These are phyloP conservation scores for Hippophae gyantsensis DNA, from an alignment of 306 rosid species.

Conservation along the genomic window DNA sequence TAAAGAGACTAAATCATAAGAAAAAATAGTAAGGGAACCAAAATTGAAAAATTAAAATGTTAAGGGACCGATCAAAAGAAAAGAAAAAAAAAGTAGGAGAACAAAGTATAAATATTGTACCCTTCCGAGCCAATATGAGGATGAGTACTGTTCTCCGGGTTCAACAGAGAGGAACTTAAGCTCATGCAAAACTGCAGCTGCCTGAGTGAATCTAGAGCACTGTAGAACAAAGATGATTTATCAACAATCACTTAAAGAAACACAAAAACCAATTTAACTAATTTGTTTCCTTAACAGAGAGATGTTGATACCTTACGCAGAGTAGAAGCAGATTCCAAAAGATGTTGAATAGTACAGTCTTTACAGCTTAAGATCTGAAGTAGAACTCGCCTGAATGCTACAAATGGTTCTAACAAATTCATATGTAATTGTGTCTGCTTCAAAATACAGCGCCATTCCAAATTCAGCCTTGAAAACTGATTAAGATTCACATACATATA, in stretches of 20 bases:
- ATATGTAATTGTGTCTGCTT: slow-evolving; percentile 69
- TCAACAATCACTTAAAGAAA: too few relatives aligned
- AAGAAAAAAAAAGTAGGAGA: not conserved
- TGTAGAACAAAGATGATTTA: slow-evolving; percentile 24
- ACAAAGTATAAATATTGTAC: slow-evolving; percentile 25
- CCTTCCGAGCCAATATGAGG: slow-evolving; percentile 86
- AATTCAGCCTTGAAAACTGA: slow-evolving; percentile 64
- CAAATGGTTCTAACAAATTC: slow-evolving; percentile 83
- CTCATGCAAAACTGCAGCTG: slow-evolving; percentile 86
- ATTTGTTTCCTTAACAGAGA: slow-evolving; percentile 8
- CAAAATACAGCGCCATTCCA: slow-evolving; percentile 71
- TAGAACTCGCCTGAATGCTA: slow-evolving; percentile 78
- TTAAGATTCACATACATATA: slow-evolving; percentile 12
- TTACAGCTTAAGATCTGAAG: slow-evolving; percentile 66
- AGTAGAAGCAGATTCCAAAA: slow-evolving; percentile 72
- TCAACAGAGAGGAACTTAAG: slow-evolving; percentile 62
- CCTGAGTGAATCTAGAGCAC: slow-evolving; percentile 91
- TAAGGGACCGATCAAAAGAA: not conserved
- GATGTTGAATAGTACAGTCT: slow-evolving; percentile 59
- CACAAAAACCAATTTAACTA: too few relatives aligned
- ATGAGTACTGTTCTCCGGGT: slow-evolving; percentile 42
- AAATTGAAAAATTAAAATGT: too few relatives aligned
- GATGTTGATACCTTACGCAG: slow-evolving; percentile 64
- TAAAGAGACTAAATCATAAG: too few relatives aligned
- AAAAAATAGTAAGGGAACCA: too few relatives aligned